Evolutionary conservation across 2,329 filamentous ascomycete species (phyloP), one percentile per base, ranked within the genome.

Genomic region (Monosporascus ibericus): DNA sequence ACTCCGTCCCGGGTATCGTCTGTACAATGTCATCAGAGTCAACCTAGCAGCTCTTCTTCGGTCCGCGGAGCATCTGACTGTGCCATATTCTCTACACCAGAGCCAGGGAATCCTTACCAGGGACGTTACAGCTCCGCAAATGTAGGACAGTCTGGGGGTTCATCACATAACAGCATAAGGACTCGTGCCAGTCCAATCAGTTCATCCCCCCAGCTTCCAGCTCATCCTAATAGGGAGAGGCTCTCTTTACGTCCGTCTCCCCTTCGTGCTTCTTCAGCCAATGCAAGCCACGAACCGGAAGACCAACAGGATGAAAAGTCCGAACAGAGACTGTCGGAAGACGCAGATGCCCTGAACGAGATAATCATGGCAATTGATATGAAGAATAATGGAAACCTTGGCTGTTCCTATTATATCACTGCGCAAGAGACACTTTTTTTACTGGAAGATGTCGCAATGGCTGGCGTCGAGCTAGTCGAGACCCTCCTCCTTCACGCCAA

Each of bases 331-430:
- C 27, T 60, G 14, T 56, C 58, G 5, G 58, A 55, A 48, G 65
- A 69, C 54, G 63, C 61, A 34, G 67, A 68, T 48, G 66, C 72
- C 0, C 64, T 84, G 38, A 79, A 81, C 52, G 88, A 94, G 64
- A 71, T 90, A 25, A 79, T 95, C 53, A 89, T 95, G 83, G 88
- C 90, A 1, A 74, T 96, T 24, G 85, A 95, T 53, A 76, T 92
- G 66, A 83, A 79, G 56, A 79, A 85, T n/a, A 79, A 81, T 30
- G 84, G 81, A 1, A 84, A 79, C 0, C 76, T 96, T 18, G 92
- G 92, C 1, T 96, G 91, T 67, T 86, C 89, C 46, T 95, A 92
- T 65, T 96, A 92, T 65, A 75, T 86, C 47, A 84, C 85, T 6
- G 72, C 78, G 25, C 82, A 90, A 39, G 85, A 88, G 62, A 82